Percentiles rank a stretch among this genome's conserved stretches.
Evolutionary conservation across 192 early-diverging fungal genomes (phyloP).

Genomic region (Chytriomyces sp.): DNA sequence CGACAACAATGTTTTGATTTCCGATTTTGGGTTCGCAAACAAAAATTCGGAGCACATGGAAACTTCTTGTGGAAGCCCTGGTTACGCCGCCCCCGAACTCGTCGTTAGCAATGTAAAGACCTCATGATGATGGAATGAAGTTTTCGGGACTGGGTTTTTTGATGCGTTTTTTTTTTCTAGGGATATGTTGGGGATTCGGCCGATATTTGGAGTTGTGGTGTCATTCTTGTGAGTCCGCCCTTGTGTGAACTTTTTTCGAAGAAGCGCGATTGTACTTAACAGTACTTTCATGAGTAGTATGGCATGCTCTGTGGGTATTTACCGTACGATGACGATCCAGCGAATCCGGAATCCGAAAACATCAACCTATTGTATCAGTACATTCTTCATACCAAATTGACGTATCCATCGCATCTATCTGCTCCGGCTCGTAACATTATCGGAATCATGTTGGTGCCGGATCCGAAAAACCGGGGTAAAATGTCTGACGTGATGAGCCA

Average conservation of each 20-base stretch:
- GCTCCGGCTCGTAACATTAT: slow-evolving; percentile 52
- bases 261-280: neutral
- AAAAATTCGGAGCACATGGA: slow-evolving; percentile 80
- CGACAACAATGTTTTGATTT: slow-evolving; percentile 52
- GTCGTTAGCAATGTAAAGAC: slow-evolving; percentile 48
- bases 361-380: slow-evolving; percentile 68
- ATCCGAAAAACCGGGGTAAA: slow-evolving; percentile 53
- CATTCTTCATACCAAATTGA: slow-evolving; percentile 61
- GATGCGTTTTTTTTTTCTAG: slow-evolving; percentile 27
- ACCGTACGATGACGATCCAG: slow-evolving; percentile 67
- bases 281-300: slow-evolving; percentile 34
- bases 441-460: slow-evolving; percentile 58
- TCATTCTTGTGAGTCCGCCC: slow-evolving; percentile 65
- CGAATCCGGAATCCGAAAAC: slow-evolving; percentile 64
- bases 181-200: slow-evolving; percentile 89
- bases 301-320: slow-evolving; percentile 69
- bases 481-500: slow-evolving; percentile 75
- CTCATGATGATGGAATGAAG: neutral
- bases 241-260: neutral
- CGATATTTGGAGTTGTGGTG: slow-evolving; percentile 96
- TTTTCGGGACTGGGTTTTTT: neutral
- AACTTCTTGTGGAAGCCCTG: slow-evolving; percentile 52
- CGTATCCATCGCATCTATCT: slow-evolving; percentile 58
- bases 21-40: slow-evolving; percentile 58
- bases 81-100: slow-evolving; percentile 56